A percentile compares a stretch with the other conserved stretches of the same genome.
phyloP scores from a whole-genome alignment of 169 alveolate genomes.

The Cryptosporidium ubiquitum region DNA sequence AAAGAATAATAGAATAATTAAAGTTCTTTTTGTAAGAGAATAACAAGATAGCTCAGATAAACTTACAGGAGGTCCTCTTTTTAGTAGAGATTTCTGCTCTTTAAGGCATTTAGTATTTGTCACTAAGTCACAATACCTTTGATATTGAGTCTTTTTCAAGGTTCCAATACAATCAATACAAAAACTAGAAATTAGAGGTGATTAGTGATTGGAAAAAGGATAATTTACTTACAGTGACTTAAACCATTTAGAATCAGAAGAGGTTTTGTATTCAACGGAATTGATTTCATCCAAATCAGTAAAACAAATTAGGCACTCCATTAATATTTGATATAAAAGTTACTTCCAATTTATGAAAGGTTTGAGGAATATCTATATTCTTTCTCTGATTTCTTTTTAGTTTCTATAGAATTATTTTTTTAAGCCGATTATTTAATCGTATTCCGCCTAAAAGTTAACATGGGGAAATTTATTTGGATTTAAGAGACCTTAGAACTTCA shows the following conservation, averaged over 20 bases:
- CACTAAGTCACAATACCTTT: constrained; percentile 80
- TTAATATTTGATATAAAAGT: neutral
- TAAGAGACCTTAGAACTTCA: too few relatives aligned
- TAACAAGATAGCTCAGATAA: neutral
- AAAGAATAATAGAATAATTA: neutral
- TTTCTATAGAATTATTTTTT: neutral
- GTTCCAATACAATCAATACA: constrained; percentile 77
- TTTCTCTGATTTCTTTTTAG: neutral
- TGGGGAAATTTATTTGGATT: neutral
- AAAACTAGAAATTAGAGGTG: constrained; percentile 6
- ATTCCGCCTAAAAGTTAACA: neutral
- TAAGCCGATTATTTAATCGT: too few relatives aligned
- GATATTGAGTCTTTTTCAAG: constrained; percentile 80
- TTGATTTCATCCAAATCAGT: constrained; percentile 78
- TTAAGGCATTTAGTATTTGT: constrained; percentile 81
- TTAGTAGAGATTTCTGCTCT: constrained; percentile 80
- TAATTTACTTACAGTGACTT: constrained; percentile 67
- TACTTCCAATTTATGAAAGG: too few relatives aligned
- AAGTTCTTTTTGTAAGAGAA: neutral
- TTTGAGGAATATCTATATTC: neutral
- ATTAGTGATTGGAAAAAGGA: neutral
- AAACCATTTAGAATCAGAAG: constrained; percentile 75
- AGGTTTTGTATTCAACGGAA: constrained; percentile 77
- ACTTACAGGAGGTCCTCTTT: constrained; percentile 83
- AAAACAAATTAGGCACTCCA: constrained; percentile 79